These are phyloP conservation scores for Psilocybe subaeruginosa DNA, from an alignment of 768 basidiomycete genomes.

Conservation along the genomic window DNA sequence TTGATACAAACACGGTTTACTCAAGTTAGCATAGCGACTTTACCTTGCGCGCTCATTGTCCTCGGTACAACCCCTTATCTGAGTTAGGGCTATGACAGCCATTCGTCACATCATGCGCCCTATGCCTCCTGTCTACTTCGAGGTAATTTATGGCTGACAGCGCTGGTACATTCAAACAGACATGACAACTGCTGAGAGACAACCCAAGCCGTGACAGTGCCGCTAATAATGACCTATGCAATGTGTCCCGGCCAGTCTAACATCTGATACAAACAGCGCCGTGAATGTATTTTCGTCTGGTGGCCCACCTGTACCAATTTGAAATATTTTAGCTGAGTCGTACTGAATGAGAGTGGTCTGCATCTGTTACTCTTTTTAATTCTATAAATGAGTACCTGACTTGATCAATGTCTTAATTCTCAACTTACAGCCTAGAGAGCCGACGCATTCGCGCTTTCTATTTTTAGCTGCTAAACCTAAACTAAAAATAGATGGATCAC, in stretches of 20 bases:
- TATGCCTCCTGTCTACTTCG: neutral
- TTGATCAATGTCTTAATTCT: no score
- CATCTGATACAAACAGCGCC: neutral
- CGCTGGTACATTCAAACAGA: neutral
- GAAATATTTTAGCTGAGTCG: no score
- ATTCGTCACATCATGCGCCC: slow-evolving; percentile 6
- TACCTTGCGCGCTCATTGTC: no score
- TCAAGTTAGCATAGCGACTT: no score
- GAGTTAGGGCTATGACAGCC: neutral
- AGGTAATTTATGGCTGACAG: slow-evolving; percentile 7
- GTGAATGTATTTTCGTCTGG: neutral
- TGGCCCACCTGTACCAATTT: neutral
- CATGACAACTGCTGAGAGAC: neutral
- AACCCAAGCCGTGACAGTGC: slow-evolving; percentile 6
- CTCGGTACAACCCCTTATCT: no score
- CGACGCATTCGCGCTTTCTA: neutral
- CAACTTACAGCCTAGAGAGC: no score
- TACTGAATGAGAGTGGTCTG: no score
- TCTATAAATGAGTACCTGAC: no score
- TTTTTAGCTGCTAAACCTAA: neutral
- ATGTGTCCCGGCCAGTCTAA: neutral
- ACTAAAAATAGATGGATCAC: neutral
- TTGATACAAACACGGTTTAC: no score
- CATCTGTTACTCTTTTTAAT: no score
- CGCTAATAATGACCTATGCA: neutral